These are phyloP conservation scores for Triangularia verruculosa DNA, from an alignment of 2,329 filamentous ascomycete genomes.

Conservation along the genomic window DNA sequence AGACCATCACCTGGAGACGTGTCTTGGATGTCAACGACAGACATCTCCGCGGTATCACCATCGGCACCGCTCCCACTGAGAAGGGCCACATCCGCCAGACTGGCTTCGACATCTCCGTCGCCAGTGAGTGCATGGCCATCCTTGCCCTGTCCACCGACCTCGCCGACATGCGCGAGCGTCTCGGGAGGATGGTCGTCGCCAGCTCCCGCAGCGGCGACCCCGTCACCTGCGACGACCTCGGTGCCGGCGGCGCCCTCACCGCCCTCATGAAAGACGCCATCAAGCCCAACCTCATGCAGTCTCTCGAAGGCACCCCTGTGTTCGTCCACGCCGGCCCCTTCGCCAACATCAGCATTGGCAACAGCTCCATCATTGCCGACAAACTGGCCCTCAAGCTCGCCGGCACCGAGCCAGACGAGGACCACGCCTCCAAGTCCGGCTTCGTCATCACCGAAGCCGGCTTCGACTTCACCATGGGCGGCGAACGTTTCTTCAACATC, in stretches of 20 bases:
- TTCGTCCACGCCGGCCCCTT: constrained; percentile 98
- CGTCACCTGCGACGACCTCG: constrained; percentile 93
- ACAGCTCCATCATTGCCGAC: constrained; percentile 91
- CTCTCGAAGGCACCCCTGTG: constrained; percentile 91
- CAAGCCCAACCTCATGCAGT: constrained; percentile 99
- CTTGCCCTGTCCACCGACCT: constrained; percentile 88
- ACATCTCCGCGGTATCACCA: constrained; percentile 82
- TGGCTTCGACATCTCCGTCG: constrained; percentile 96
- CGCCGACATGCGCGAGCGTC: constrained; percentile 83
- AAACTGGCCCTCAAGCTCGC: constrained; percentile 94
- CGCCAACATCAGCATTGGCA: constrained; percentile 96
- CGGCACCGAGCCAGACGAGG: constrained; percentile 88
- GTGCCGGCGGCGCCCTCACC: constrained; percentile 85
- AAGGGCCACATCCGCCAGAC: constrained; percentile 86
- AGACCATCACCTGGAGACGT: constrained; percentile 95
- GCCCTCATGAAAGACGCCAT: constrained; percentile 97
- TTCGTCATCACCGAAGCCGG: constrained; percentile 96
- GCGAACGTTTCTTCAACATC: constrained; percentile 99
- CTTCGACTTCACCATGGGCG: constrained; percentile 99
- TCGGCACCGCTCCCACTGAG: constrained; percentile 86
- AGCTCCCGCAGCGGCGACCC: constrained; percentile 82
- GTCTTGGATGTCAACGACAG: constrained; percentile 97
- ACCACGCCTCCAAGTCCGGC: constrained; percentile 76
- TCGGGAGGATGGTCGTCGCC: constrained; percentile 94
- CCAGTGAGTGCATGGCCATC: constrained; percentile 97